phyloP scores from a whole-genome alignment of 2,329 filamentous ascomycete genomes.

The Thelonectria olida region DNA sequence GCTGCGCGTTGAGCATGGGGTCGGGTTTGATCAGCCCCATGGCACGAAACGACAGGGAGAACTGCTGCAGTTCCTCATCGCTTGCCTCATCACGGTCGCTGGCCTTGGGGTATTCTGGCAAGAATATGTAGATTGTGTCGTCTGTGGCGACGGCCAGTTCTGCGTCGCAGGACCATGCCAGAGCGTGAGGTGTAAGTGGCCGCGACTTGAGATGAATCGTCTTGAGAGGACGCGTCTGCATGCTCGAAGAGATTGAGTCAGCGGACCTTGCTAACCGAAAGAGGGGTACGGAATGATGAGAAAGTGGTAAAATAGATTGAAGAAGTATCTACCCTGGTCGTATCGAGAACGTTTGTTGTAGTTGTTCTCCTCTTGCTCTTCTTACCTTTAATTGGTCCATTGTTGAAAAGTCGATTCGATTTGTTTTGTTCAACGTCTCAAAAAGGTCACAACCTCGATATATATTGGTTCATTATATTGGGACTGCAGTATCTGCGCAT shows the following conservation, averaged over 20 bases:
- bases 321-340: no score
- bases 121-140: conserved; percentile 61
- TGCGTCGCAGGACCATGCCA: conserved; percentile 65
- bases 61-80: conserved; percentile 45
- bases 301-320: no score
- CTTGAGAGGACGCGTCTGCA: conserved; percentile 57
- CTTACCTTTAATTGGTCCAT: background rate
- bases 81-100: conserved; percentile 38
- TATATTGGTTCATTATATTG: background rate
- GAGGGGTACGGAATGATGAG: no score
- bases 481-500: background rate
- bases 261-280: background rate
- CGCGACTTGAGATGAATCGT: conserved; percentile 54
- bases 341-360: background rate
- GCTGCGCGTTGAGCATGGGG: conserved; percentile 55
- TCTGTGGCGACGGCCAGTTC: conserved; percentile 66
- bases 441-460: background rate
- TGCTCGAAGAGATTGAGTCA: background rate
- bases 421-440: background rate
- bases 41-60: conserved; percentile 45
- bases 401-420: background rate
- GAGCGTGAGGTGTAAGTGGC: conserved; percentile 53
- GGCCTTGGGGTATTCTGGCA: conserved; percentile 54
- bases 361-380: background rate
- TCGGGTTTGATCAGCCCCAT: conserved; percentile 49